A percentile compares a stretch with the other conserved stretches of the same genome.
These are phyloP conservation scores for Diplodia seriata DNA, from an alignment of 2,329 filamentous ascomycete genomes.

Conservation along the genomic window DNA sequence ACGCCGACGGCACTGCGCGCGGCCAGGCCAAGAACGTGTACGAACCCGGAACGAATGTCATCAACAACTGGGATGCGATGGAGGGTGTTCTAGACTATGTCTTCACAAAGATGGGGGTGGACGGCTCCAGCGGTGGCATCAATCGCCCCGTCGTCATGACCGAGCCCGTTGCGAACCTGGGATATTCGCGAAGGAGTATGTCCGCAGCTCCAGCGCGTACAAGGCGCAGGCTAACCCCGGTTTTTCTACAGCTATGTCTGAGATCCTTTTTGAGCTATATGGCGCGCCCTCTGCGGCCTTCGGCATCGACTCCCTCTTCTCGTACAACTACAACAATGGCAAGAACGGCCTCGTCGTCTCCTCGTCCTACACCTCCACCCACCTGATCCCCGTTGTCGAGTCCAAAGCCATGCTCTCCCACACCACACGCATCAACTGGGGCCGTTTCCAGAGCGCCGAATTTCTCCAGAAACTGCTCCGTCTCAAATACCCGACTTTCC, in stretches of 20 bases:
- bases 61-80: constrained; percentile 98
- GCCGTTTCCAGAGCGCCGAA: constrained; percentile 85
- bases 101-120: constrained; percentile 91
- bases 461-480: constrained; percentile 88
- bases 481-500: constrained; percentile 90
- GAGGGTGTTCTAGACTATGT: constrained; percentile 93
- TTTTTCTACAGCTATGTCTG: constrained; percentile 81
- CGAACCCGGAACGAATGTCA: constrained; percentile 85
- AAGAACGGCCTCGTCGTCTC: constrained; percentile 87
- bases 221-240: constrained; percentile 39
- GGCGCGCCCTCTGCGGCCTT: constrained; percentile 87
- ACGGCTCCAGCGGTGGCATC: constrained; percentile 74
- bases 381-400: constrained; percentile 91
- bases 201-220: constrained; percentile 34
- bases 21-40: constrained; percentile 91
- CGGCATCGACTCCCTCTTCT: constrained; percentile 96
- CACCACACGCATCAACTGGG: constrained; percentile 92
- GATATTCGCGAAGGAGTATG: constrained; percentile 86
- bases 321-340: constrained; percentile 90
- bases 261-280: constrained; percentile 97
- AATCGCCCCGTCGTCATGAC: constrained; percentile 94
- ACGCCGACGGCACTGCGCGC: constrained; percentile 89
- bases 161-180: constrained; percentile 88
- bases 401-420: constrained; percentile 83
- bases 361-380: constrained; percentile 91